Base-by-base conservation (phyloP, 1,139 yeast species). In the Hyphopichia fennica region DNA sequence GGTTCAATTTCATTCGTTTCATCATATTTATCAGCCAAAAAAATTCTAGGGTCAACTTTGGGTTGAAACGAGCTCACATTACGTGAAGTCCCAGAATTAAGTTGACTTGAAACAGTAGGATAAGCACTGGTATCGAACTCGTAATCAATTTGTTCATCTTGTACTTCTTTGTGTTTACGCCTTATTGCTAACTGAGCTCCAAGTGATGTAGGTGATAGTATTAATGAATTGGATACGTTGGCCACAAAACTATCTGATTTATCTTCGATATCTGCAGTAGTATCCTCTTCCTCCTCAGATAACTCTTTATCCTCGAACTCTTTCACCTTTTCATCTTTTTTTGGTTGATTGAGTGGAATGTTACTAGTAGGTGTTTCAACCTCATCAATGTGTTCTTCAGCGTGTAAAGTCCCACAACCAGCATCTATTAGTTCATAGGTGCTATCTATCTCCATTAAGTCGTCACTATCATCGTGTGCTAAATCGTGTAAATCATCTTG, bases 141-240 rank as follows among this genome's bases (percentile, higher is more conserved):
- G 18, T 37, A 37, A 22, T 37, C 40, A 33, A 19, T 7, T 13
- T 18, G 3, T 10, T 37, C 33, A 15, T 23, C 13, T 25, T 6
- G 13, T 18, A 13, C 16, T n/a, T 34, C 18, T 11, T 17, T 20
- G 16, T 36, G 20, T 17, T 35, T 32, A 17, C 52, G 57, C 20
- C 59, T 53, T 37, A 67, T 45, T 1, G 76, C 76, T 41, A 66
- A 50, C 45, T 62, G 60, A n/a, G 75, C 75, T 0, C 76, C 76
- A 13, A 69, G 48, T 34, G 52, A 54, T 1, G 76, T 70, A 3
- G 76, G 76, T 30, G 72, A 68, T 11, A 60, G 48, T 6, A 60
- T 43, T 6, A 42, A 38, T 19, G 43, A 33, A n/a, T 33, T 37
- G 14, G 45, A 40, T 13, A 40, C 10, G 8, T 27, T 35, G 9